phyloP scores from a whole-genome alignment of 768 basidiomycete species.

The Asterophora parasitica region DNA sequence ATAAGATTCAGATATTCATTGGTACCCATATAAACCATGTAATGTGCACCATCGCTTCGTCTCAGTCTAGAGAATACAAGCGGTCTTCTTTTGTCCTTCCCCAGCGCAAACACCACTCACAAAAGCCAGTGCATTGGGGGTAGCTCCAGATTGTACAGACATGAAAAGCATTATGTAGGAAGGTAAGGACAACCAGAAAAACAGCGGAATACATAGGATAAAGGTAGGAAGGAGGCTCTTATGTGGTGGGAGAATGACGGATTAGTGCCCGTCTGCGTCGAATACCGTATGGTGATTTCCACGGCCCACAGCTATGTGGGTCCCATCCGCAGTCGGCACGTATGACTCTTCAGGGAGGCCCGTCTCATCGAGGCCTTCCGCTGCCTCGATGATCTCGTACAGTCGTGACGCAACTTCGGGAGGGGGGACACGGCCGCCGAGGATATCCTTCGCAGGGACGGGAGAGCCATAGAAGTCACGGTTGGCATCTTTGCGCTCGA shows the following conservation, averaged over 20 bases:
- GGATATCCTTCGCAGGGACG: constrained; percentile 85
- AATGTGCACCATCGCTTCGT: no score
- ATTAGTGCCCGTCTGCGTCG: constrained; percentile 59
- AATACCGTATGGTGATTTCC: constrained; percentile 62
- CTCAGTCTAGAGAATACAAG: no score
- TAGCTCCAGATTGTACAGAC: constrained; percentile 1
- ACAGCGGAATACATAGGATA: neutral
- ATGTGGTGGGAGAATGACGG: neutral
- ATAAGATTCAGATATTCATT: no score
- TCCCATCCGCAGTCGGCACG: constrained; percentile 63
- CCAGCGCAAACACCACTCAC: no score
- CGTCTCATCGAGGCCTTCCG: constrained; percentile 86
- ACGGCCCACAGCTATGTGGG: constrained; percentile 45
- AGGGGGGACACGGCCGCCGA: constrained; percentile 92
- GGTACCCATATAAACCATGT: no score
- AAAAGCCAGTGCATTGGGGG: no score
- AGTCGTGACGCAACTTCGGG: constrained; percentile 90
- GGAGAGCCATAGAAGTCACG: constrained; percentile 93
- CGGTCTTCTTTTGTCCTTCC: no score
- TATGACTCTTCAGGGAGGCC: constrained; percentile 77
- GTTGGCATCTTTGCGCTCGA: constrained; percentile 96
- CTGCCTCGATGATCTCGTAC: constrained; percentile 96
- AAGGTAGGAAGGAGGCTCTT: neutral
- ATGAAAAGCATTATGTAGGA: neutral
- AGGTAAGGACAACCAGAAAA: neutral